Conservation (phyloP, 495 filamentous ascomycete genomes). For the Stereocaulon alpinum region DNA sequence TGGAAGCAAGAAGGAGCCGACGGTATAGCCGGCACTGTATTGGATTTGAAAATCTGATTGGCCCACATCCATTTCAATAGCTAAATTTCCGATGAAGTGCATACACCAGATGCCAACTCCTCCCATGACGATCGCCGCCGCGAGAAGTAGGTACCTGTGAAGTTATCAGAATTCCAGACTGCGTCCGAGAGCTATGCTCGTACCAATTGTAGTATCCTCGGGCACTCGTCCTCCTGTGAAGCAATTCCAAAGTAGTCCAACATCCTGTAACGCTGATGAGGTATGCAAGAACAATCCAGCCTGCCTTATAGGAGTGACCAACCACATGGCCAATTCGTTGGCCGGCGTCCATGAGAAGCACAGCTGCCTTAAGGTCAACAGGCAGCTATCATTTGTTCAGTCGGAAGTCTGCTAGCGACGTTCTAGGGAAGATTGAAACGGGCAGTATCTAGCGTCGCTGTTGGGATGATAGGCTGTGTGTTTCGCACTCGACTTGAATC, state of each 20-base stretch:
- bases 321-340: conserved; percentile 31
- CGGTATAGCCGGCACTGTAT: conserved; percentile 64
- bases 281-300: conserved; percentile 65
- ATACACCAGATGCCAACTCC: conserved; percentile 75
- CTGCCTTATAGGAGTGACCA: conserved; percentile 45
- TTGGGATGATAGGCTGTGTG: no score
- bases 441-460: no score
- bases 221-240: conserved; percentile 61
- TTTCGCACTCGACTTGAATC: no score
- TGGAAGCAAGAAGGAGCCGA: conserved; percentile 71
- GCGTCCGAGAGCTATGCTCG: conserved; percentile 3
- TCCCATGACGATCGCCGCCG: conserved; percentile 67
- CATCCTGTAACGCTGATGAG: conserved; percentile 69
- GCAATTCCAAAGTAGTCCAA: conserved; percentile 67
- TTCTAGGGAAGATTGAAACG: no score
- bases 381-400: neutral
- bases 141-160: conserved; percentile 57
- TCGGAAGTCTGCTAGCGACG: no score
- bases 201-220: conserved; percentile 64
- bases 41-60: conserved; percentile 52
- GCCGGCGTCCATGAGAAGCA: neutral
- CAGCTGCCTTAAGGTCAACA: neutral
- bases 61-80: conserved; percentile 57
- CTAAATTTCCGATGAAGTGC: conserved; percentile 80
- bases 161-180: neutral